Conservation (phyloP, 2,329 filamentous ascomycete species). For the Cladosporium cucumerinum region DNA sequence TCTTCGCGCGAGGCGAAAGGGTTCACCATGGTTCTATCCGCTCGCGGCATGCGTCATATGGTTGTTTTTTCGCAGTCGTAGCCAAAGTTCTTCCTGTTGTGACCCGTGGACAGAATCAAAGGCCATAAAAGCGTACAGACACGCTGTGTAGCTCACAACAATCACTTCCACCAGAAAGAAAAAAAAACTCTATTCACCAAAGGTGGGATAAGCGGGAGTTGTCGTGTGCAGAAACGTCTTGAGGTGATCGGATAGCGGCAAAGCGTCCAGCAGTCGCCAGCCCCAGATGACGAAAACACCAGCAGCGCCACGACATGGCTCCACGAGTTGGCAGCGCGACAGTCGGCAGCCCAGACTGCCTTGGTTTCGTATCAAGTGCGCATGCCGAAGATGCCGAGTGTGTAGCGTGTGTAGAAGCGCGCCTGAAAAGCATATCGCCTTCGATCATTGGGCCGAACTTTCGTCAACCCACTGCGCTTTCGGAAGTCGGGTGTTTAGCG, state of each 20-base stretch:
- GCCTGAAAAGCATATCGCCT: neutral
- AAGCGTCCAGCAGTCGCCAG: neutral
- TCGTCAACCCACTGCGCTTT: neutral
- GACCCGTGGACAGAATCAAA: neutral
- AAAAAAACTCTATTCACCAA: neutral
- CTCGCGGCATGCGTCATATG: neutral
- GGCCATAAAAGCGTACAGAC: slow-evolving; percentile 8
- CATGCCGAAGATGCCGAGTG: neutral
- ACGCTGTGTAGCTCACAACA: neutral
- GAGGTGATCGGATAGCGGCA: slow-evolving; percentile 10
- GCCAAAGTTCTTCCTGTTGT: too few species aligned
- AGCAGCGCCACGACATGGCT: neutral
- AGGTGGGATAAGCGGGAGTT: neutral
- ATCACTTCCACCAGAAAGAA: neutral
- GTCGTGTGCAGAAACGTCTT: neutral
- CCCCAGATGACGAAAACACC: slow-evolving; percentile 1
- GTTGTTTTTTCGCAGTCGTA: neutral
- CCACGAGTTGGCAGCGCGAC: neutral
- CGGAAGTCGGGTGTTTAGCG: slow-evolving; percentile 10
- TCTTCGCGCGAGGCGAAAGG: neutral
- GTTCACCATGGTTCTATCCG: neutral
- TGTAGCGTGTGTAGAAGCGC: neutral
- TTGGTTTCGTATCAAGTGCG: neutral
- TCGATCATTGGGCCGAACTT: neutral
- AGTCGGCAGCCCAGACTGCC: neutral